phyloP scores from a whole-genome alignment of 2,329 filamentous ascomycete species.

The Hirsutella thompsonii region DNA sequence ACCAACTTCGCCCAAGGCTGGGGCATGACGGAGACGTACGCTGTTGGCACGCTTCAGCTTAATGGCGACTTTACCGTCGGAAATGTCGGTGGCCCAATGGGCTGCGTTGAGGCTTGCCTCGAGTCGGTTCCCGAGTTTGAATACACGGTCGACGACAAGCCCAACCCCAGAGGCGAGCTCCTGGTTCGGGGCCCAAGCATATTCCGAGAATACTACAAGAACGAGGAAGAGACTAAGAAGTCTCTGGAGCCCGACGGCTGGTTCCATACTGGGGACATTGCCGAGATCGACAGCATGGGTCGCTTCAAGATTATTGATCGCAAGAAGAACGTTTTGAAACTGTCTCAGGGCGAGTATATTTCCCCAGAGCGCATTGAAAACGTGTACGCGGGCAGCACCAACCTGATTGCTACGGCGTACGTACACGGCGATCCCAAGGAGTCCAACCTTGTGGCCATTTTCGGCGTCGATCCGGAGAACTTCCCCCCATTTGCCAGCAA shows the following conservation, averaged over 20 bases:
- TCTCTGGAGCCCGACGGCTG: slow-evolving; percentile 78
- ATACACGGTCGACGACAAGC: slow-evolving; percentile 78
- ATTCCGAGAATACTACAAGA: slow-evolving; percentile 84
- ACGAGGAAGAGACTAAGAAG: slow-evolving; percentile 75
- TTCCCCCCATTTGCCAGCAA: slow-evolving; percentile 75
- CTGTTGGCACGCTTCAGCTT: slow-evolving; percentile 58
- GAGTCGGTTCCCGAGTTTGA: slow-evolving; percentile 89
- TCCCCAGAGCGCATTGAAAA: slow-evolving; percentile 96
- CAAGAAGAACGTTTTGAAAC: slow-evolving; percentile 98
- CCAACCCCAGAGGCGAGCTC: slow-evolving; percentile 80
- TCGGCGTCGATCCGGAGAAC: slow-evolving; percentile 72
- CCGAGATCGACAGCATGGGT: slow-evolving; percentile 69
- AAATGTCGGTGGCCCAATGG: slow-evolving; percentile 66
- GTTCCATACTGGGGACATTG: slow-evolving; percentile 95
- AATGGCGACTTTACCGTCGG: slow-evolving; percentile 60
- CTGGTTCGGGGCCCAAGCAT: slow-evolving; percentile 68
- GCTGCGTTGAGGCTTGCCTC: slow-evolving; percentile 62
- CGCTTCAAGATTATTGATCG: slow-evolving; percentile 91
- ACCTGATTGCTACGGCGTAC: slow-evolving; percentile 66
- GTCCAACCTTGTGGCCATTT: slow-evolving; percentile 70
- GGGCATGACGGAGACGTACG: slow-evolving; percentile 89
- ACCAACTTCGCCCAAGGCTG: slow-evolving; percentile 78
- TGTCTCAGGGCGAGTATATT: slow-evolving; percentile 95
- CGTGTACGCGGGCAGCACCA: slow-evolving; percentile 72
- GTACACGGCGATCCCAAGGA: slow-evolving; percentile 84